A percentile compares a stretch with the other conserved stretches of the same genome.
Evolutionary conservation across 2,329 filamentous ascomycete species (phyloP).

Genomic region (Cercospora janseana): DNA sequence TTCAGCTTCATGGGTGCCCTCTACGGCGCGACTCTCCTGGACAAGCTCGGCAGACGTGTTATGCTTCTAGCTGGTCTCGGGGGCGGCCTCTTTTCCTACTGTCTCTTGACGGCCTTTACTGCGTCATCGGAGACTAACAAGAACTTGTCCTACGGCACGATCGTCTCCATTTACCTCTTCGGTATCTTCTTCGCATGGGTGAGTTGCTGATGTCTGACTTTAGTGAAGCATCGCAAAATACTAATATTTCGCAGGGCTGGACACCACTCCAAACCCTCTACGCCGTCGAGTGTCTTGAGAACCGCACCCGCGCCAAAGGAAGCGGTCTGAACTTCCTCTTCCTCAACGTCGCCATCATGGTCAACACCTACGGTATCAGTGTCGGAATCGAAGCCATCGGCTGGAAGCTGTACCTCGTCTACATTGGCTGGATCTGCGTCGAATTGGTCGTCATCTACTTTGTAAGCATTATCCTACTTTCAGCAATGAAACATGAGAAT

Average conservation of each 20-base stretch:
- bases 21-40: constrained; percentile 38
- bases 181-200: constrained; percentile 42
- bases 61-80: constrained; percentile 41
- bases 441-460: constrained; percentile 35
- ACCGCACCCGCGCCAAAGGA: constrained; percentile 41
- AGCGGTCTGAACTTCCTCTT: constrained; percentile 40
- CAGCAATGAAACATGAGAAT: background rate
- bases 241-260: constrained; percentile 32
- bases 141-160: constrained; percentile 38
- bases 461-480: background rate
- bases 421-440: constrained; percentile 35
- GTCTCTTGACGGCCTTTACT: constrained; percentile 41
- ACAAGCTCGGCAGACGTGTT: constrained; percentile 32
- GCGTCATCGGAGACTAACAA: constrained; percentile 26
- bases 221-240: background rate
- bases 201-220: background rate
- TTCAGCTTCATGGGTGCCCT: constrained; percentile 40
- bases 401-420: constrained; percentile 32
- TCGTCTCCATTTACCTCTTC: constrained; percentile 44
- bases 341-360: constrained; percentile 47
- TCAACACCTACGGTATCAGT: constrained; percentile 37
- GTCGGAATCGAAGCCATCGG: constrained; percentile 30
- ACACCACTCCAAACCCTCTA: constrained; percentile 44
- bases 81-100: constrained; percentile 38
- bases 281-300: constrained; percentile 42